phyloP scores from a whole-genome alignment of 768 basidiomycete genomes.

The Agaricus sinodeliciosus region DNA sequence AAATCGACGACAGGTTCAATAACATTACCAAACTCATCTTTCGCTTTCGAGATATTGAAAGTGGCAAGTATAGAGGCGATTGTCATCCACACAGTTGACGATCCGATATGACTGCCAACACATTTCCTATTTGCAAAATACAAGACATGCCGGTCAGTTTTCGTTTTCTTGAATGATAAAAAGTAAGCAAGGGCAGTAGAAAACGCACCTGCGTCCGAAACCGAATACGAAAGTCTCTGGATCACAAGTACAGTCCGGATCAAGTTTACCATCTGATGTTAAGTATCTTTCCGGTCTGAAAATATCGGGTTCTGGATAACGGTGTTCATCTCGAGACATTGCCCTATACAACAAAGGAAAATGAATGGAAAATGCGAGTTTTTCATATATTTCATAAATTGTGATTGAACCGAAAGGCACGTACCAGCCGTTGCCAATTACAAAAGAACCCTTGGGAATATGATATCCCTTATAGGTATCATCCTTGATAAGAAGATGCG shows the following conservation, averaged over 20 bases:
- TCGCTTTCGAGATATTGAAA: conserved; percentile 21
- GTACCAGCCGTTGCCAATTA: conserved; percentile 29
- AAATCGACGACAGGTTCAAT: conserved; percentile 22
- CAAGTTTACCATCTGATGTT: conserved; percentile 13
- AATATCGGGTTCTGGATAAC: conserved; percentile 27
- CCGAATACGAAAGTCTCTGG: conserved; percentile 18
- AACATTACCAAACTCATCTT: conserved; percentile 18
- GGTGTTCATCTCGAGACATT: conserved; percentile 29
- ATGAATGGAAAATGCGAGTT: not conserved
- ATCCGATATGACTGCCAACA: conserved; percentile 24
- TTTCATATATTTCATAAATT: too few relatives aligned
- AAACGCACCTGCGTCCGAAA: conserved; percentile 21
- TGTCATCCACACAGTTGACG: conserved; percentile 20
- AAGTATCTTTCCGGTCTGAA: conserved; percentile 35
- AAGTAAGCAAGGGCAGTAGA: too few relatives aligned
- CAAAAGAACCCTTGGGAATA: conserved; percentile 24
- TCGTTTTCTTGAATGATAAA: too few relatives aligned
- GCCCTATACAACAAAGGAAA: conserved; percentile 21
- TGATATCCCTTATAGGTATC: conserved; percentile 25
- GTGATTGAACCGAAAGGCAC: not conserved
- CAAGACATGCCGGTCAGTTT: too few relatives aligned
- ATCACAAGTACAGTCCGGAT: conserved; percentile 12
- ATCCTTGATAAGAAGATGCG: conserved; percentile 23
- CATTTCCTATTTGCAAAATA: too few relatives aligned
- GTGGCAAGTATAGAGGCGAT: conserved; percentile 23